Evolutionary conservation across 2,329 filamentous ascomycete species (phyloP).

Genomic region (Nothophoma quercina): DNA sequence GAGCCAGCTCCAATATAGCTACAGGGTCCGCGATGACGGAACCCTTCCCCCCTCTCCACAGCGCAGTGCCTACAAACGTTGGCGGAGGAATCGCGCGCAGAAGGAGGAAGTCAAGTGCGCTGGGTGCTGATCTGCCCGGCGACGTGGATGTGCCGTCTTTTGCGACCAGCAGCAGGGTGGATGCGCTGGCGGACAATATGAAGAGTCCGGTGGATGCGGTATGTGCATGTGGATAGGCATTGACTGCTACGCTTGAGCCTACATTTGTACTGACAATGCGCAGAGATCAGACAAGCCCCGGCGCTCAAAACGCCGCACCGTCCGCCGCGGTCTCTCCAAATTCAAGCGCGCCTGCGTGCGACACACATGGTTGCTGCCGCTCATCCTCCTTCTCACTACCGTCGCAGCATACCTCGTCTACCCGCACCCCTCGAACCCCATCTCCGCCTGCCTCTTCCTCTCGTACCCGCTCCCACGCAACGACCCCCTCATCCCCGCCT

Average conservation of each 20-base stretch:
- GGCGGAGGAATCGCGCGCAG: slow-evolving; percentile 29
- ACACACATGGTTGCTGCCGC: slow-evolving; percentile 72
- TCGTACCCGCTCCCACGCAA: slow-evolving; percentile 76
- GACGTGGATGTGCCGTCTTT: slow-evolving; percentile 61
- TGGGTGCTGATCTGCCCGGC: slow-evolving; percentile 61
- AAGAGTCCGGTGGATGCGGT: slow-evolving; percentile 27
- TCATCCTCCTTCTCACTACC: slow-evolving; percentile 71
- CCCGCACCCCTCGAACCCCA: slow-evolving; percentile 78
- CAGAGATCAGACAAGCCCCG: slow-evolving; percentile 40
- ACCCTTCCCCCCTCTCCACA: slow-evolving; percentile 44
- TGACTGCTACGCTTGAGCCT: not conserved
- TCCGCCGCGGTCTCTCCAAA: slow-evolving; percentile 54
- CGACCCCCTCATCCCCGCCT: slow-evolving; percentile 35
- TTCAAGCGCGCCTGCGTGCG: slow-evolving; percentile 56
- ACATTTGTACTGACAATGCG: slow-evolving; percentile 8
- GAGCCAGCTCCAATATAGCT: not conserved
- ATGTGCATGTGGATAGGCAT: slow-evolving; percentile 2
- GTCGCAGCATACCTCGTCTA: slow-evolving; percentile 75
- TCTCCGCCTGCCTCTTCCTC: slow-evolving; percentile 85
- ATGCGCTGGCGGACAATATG: slow-evolving; percentile 1
- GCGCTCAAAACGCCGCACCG: slow-evolving; percentile 57
- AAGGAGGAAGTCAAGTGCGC: slow-evolving; percentile 56
- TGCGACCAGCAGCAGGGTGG: slow-evolving; percentile 51
- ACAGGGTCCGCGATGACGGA: slow-evolving; percentile 34
- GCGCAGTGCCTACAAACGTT: slow-evolving; percentile 21